Conservation (phyloP, 345 rosid species). For the Syzygium grande region DNA sequence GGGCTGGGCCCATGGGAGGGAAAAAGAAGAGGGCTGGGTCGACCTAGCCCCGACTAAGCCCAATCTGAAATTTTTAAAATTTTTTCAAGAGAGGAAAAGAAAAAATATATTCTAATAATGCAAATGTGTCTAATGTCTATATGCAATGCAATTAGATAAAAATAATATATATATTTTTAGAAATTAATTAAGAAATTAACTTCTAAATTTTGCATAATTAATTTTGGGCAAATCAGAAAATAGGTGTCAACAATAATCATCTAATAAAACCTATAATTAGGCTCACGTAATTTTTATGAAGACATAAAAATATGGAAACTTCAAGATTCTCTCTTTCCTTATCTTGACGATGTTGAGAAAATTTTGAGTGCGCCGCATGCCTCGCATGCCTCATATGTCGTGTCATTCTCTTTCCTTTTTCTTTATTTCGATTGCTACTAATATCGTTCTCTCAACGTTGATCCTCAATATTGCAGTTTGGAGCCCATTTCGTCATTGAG, state of each 20-base stretch:
- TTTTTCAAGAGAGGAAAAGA: no score
- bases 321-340: background rate
- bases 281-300: background rate
- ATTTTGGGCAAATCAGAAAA: no score
- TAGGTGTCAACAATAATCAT: background rate
- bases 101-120: no score
- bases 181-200: no score
- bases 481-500: background rate
- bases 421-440: background rate
- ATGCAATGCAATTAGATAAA: no score
- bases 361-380: background rate
- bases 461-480: background rate
- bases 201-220: no score
- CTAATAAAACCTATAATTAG: background rate
- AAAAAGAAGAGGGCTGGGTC: no score
- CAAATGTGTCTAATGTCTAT: no score
- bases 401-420: background rate
- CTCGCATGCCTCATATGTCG: background rate
- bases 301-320: background rate
- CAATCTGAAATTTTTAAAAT: no score
- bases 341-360: background rate
- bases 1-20: no score
- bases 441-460: background rate
- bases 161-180: no score
- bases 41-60: no score